These are phyloP conservation scores for Choiromyces venosus DNA, from an alignment of 495 filamentous ascomycete genomes.

Conservation along the genomic window DNA sequence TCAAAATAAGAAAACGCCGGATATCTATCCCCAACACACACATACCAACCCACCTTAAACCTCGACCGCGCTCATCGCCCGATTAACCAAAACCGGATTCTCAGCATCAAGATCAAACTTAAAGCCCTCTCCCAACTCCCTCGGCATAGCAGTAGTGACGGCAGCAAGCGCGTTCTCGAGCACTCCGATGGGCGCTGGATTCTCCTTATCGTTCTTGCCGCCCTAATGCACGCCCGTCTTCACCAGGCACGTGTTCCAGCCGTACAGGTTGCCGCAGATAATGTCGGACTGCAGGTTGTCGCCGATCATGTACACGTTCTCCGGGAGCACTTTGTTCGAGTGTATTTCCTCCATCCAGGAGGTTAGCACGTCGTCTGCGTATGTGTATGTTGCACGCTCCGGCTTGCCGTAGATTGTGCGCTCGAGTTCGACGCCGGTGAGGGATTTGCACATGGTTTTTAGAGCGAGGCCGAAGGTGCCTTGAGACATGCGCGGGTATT, in stretches of 20 bases:
- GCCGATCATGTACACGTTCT: slow-evolving; percentile 77
- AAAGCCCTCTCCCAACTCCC: slow-evolving; percentile 55
- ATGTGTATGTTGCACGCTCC: slow-evolving; percentile 72
- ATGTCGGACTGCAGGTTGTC: slow-evolving; percentile 77
- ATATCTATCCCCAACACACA: no score
- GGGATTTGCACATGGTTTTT: slow-evolving; percentile 71
- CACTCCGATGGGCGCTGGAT: slow-evolving; percentile 55
- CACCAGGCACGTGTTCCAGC: slow-evolving; percentile 71
- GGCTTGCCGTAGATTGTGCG: slow-evolving; percentile 82
- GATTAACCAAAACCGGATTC: slow-evolving; percentile 32
- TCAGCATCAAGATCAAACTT: slow-evolving; percentile 51
- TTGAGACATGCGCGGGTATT: slow-evolving; percentile 65
- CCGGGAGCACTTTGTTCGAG: slow-evolving; percentile 61
- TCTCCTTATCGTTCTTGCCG: slow-evolving; percentile 53
- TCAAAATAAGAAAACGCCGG: no score
- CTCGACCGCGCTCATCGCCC: slow-evolving; percentile 16
- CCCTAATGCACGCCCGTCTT: slow-evolving; percentile 53
- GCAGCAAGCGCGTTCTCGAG: slow-evolving; percentile 55
- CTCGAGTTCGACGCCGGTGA: slow-evolving; percentile 69
- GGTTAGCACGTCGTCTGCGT: slow-evolving; percentile 68
- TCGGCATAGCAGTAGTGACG: slow-evolving; percentile 52
- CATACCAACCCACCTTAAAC: no score
- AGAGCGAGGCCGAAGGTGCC: slow-evolving; percentile 70
- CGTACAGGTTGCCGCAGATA: slow-evolving; percentile 73
- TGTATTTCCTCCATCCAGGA: slow-evolving; percentile 73